Evolutionary conservation across 2,329 filamentous ascomycete species (phyloP), one percentile per base, ranked within the genome.

Genomic region (Hypocreales sp.): DNA sequence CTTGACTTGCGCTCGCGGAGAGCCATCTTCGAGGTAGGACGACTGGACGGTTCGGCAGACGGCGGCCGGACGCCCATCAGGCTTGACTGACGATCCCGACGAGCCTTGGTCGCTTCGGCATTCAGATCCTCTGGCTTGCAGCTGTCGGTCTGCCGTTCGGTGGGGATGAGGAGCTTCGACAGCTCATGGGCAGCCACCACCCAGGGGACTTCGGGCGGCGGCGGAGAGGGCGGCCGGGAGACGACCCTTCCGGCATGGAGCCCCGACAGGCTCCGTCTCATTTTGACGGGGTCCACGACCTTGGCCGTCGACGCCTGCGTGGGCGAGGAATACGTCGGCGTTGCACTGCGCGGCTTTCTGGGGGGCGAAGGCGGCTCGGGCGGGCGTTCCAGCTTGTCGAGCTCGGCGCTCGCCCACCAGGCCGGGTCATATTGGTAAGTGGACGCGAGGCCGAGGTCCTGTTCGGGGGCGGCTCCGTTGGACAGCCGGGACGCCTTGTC

Each of bases 271-370:
- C 64, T 79, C 16, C 75, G 65, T 22, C 71, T 66, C 35, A 79
- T 58, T 34, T 72, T 78, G 7, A 72, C 58, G 2, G 76, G 67
- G 24, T 79, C 68, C 1, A 79, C 64, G 8, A 82, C 74, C 50
- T 82, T 92, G 15, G 83, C 82, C 2, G 74, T 72, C 22, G 83
- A 95, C 0, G 87, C 80, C 35, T 87, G 79, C 0, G 87, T 95
- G 0, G 86, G 82, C 2, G 84, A 82, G 3, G 73, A 83, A 51
- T 86, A 94, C 2, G 80, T 86, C 2, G 80, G 48, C 14, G 67
- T 66, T 10, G 63, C 59, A 33, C 56, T 57, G 16, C 72, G 69
- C 10, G 61, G 50, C 41, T 70, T 74, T 41, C 55, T 65, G 7
- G 56, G 54, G 30, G 62, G 60, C 7, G 57, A 50, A 5, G 62